phyloP scores from a whole-genome alignment of 2,329 filamentous ascomycete genomes.

The Eurotiales sp. region DNA sequence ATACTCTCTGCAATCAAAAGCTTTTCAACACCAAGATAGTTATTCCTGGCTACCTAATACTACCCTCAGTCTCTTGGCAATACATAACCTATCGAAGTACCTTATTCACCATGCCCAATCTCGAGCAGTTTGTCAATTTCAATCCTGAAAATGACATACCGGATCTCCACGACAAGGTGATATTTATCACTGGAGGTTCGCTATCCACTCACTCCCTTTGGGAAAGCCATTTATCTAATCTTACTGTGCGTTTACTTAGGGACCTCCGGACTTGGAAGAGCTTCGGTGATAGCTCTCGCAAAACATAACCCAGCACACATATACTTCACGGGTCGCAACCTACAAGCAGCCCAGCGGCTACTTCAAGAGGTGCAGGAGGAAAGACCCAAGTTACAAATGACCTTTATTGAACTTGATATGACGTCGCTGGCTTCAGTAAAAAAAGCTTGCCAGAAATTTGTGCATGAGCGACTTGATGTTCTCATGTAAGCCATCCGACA shows the following conservation, averaged over 20 bases:
- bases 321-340: slow-evolving; percentile 34
- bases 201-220: background rate
- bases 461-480: slow-evolving; percentile 27
- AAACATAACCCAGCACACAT: slow-evolving; percentile 39
- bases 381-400: slow-evolving; percentile 36
- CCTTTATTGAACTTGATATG: slow-evolving; percentile 40
- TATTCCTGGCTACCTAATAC: too few species aligned
- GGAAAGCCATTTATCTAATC: background rate
- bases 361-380: slow-evolving; percentile 1
- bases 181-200: slow-evolving; percentile 34
- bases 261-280: slow-evolving; percentile 49
- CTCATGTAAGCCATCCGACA: slow-evolving; percentile 26
- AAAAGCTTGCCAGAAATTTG: slow-evolving; percentile 33
- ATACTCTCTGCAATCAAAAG: background rate
- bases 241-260: slow-evolving; percentile 16
- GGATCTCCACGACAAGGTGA: slow-evolving; percentile 31
- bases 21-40: background rate
- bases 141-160: slow-evolving; percentile 31
- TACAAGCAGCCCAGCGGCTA: slow-evolving; percentile 4
- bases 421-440: slow-evolving; percentile 41
- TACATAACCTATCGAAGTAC: background rate
- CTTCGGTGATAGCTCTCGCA: slow-evolving; percentile 39
- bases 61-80: background rate
- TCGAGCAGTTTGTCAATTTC: slow-evolving; percentile 22
- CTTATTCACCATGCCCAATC: slow-evolving; percentile 6